phyloP scores from a whole-genome alignment of 345 rosid species.

The sweet orange (Citrus sinensis) region DNA sequence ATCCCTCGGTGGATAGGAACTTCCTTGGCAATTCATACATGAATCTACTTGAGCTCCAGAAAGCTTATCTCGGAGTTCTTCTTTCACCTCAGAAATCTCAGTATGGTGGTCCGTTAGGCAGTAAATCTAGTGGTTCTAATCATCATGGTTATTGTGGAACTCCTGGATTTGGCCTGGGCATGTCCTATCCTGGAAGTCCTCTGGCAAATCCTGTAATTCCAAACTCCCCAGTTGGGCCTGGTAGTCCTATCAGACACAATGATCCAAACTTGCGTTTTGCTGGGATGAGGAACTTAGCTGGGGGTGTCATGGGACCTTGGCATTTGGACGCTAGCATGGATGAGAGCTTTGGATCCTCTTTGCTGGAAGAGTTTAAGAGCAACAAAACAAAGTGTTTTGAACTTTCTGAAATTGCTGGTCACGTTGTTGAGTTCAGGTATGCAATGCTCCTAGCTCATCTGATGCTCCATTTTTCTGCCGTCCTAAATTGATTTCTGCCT shows the following conservation, averaged over 20 bases:
- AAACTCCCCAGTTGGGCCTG: conserved; percentile 47
- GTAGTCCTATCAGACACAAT: conserved; percentile 53
- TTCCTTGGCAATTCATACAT: conserved; percentile 50
- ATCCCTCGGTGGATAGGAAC: conserved; percentile 46
- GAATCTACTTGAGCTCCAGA: conserved; percentile 60
- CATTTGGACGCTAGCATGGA: conserved; percentile 48
- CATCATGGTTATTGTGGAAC: conserved; percentile 58
- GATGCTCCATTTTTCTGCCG: neutral
- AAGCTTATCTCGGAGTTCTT: conserved; percentile 53
- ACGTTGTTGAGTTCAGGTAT: conserved; percentile 78
- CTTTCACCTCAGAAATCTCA: conserved; percentile 58
- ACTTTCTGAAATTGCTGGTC: conserved; percentile 66
- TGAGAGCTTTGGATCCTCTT: conserved; percentile 53
- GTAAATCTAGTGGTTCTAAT: conserved; percentile 53
- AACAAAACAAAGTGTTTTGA: conserved; percentile 64
- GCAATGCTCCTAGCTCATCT: neutral
- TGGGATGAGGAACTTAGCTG: conserved; percentile 48
- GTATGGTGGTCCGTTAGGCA: conserved; percentile 43
- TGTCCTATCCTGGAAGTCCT: conserved; percentile 71
- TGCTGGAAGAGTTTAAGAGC: conserved; percentile 74
- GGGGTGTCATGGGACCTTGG: conserved; percentile 59
- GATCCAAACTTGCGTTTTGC: conserved; percentile 51
- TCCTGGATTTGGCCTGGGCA: conserved; percentile 49
- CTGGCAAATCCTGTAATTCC: conserved; percentile 54
- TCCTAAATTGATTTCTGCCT: neutral